These are phyloP conservation scores for Wallacemonas sp. DNA, from an alignment of 208 protist genomes.

Conservation along the genomic window DNA sequence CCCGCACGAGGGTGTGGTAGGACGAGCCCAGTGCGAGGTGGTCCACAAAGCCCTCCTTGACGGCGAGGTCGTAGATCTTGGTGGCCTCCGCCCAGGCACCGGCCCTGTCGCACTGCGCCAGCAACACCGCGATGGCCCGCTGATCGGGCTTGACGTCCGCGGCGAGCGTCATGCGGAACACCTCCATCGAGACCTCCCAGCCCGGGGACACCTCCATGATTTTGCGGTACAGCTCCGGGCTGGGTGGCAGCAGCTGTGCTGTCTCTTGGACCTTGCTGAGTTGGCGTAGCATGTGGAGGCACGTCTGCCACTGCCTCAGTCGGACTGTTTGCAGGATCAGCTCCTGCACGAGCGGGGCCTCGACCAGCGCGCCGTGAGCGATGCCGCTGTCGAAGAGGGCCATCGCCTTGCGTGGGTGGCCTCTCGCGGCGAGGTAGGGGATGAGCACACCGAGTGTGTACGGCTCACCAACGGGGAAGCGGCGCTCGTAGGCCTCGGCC, in stretches of 20 bases:
- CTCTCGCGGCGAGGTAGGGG: conserved; percentile 70
- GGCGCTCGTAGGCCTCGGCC: conserved; percentile 60
- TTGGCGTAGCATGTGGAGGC: conserved; percentile 70
- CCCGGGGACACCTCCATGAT: conserved; percentile 63
- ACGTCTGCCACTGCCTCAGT: conserved; percentile 67
- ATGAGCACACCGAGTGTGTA: conserved; percentile 80
- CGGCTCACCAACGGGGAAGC: conserved; percentile 57
- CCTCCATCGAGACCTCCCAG: conserved; percentile 56
- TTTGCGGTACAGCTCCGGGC: conserved; percentile 57
- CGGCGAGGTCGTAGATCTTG: conserved; percentile 71
- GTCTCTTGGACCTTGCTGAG: conserved; percentile 66
- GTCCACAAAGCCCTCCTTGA: conserved; percentile 64
- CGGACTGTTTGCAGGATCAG: conserved; percentile 61
- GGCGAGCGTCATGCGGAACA: conserved; percentile 63
- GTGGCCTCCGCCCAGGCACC: conserved; percentile 73
- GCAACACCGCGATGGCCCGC: conserved; percentile 51
- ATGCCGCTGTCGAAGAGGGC: conserved; percentile 60
- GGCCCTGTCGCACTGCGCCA: conserved; percentile 67
- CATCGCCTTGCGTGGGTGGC: conserved; percentile 46
- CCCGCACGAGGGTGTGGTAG: conserved; percentile 74
- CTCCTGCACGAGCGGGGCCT: conserved; percentile 50
- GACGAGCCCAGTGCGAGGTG: conserved; percentile 50
- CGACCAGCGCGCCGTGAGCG: conserved; percentile 67
- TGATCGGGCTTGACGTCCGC: conserved; percentile 62
- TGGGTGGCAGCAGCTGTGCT: conserved; percentile 55